phyloP scores from a whole-genome alignment of 129 eudicot genomes.

The Ambrosia trifida region DNA sequence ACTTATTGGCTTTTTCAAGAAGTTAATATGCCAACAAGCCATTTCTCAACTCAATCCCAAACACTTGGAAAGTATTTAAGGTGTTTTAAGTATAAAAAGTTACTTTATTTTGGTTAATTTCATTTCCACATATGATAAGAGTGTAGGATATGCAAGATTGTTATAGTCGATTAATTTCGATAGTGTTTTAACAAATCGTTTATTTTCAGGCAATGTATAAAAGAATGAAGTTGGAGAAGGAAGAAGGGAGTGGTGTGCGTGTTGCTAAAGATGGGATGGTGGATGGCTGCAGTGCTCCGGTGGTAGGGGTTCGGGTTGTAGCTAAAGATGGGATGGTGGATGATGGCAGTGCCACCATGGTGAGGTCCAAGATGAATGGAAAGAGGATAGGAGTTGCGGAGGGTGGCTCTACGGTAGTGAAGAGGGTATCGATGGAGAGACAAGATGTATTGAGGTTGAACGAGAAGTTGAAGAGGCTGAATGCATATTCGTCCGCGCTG shows the following conservation, averaged over 20 bases:
- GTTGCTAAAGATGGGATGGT: conserved; percentile 7
- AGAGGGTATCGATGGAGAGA: conserved; percentile 5
- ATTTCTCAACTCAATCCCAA: no score
- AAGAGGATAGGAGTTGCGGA: background rate
- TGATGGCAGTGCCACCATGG: no score
- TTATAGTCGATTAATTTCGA: no score
- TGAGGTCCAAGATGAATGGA: no score
- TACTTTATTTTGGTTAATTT: no score
- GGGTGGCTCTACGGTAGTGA: conserved; percentile 11
- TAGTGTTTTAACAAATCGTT: background rate
- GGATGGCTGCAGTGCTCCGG: conserved; percentile 16
- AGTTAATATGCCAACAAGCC: no score
- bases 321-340: no score
- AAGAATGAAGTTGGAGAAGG: conserved; percentile 69
- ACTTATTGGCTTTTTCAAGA: no score
- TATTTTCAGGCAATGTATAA: conserved; percentile 54
- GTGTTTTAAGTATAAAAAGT: no score
- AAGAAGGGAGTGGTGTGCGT: conserved; percentile 54
- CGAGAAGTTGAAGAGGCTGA: conserved; percentile 53
- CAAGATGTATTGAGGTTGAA: conserved; percentile 31
- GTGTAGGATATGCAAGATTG: background rate
- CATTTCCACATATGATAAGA: no score
- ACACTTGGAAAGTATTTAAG: no score
- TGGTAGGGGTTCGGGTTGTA: background rate
- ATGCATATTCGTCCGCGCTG: conserved; percentile 53